These are phyloP conservation scores for Phascolomyces articulosus DNA, from an alignment of 371 early-diverging fungal genomes.

Conservation along the genomic window DNA sequence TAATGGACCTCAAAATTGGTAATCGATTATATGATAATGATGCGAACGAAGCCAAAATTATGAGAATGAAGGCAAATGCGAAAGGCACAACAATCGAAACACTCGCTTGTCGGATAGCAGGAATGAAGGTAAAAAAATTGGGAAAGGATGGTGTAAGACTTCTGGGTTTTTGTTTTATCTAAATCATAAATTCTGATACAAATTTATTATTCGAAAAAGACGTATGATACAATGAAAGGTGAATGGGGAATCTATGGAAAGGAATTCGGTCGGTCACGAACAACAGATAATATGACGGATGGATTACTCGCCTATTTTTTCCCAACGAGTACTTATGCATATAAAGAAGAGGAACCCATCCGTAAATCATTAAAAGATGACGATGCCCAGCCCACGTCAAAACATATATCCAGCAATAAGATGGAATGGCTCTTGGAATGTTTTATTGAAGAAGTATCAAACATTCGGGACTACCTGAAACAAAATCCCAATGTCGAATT, in stretches of 20 bases:
- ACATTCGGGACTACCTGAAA: constrained; percentile 52
- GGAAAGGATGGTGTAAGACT: no score
- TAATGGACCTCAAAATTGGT: constrained; percentile 85
- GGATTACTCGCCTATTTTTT: constrained; percentile 54
- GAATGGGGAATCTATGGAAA: constrained; percentile 47
- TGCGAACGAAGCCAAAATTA: constrained; percentile 64
- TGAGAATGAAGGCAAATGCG: constrained; percentile 62
- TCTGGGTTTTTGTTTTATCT: no score
- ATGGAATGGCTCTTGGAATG: constrained; percentile 64
- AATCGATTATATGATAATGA: constrained; percentile 62
- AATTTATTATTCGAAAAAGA: no score
- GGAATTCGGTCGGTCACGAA: constrained; percentile 47
- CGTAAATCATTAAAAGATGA: constrained; percentile 7
- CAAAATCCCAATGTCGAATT: constrained; percentile 54
- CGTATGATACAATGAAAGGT: constrained; percentile 39
- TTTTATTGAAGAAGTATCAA: constrained; percentile 59
- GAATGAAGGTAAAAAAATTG: constrained; percentile 67
- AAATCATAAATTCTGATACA: no score
- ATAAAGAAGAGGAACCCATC: constrained; percentile 16
- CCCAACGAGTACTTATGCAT: constrained; percentile 36
- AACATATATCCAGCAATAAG: constrained; percentile 24
- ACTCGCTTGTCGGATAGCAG: constrained; percentile 67
- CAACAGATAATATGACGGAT: constrained; percentile 41
- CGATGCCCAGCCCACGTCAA: constrained; percentile 6
- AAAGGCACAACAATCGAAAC: constrained; percentile 57